phyloP scores from a whole-genome alignment of 805 yeast species.

The Candida tammaniensis region DNA sequence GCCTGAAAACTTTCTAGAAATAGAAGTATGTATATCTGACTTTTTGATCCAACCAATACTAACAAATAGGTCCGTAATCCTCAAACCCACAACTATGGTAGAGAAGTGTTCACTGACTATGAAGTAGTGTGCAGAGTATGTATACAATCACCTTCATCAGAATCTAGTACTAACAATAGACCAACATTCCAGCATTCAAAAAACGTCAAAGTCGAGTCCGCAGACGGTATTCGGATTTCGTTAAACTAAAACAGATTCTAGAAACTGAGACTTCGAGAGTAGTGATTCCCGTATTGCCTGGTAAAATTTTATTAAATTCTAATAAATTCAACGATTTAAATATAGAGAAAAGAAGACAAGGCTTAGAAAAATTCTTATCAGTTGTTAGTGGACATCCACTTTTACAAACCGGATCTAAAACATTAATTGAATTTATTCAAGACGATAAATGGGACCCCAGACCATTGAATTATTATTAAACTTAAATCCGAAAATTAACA shows the following conservation, averaged over 20 bases:
- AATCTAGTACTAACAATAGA: constrained; percentile 24
- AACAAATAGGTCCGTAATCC: constrained; percentile 50
- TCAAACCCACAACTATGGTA: constrained; percentile 64
- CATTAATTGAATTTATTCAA: constrained; percentile 80
- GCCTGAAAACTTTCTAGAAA: constrained; percentile 91
- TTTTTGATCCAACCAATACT: constrained; percentile 12
- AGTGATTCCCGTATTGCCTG: constrained; percentile 84
- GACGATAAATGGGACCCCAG: constrained; percentile 70
- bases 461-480: constrained; percentile 13
- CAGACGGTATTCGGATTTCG: constrained; percentile 89
- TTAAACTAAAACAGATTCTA: constrained; percentile 67
- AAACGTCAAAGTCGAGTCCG: constrained; percentile 65
- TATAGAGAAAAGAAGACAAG: constrained; percentile 79
- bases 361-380: constrained; percentile 73
- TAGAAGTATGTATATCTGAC: constrained; percentile 56
- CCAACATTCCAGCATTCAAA: constrained; percentile 86
- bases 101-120: constrained; percentile 83
- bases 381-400: constrained; percentile 91
- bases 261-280: constrained; percentile 78
- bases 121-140: constrained; percentile 70
- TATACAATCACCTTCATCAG: not conserved
- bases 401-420: constrained; percentile 79
- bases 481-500: constrained; percentile 1
- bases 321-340: constrained; percentile 79
- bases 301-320: constrained; percentile 66